Evolutionary conservation across 805 yeast species (phyloP).

Genomic region (Metschnikowia aberdeeniae): DNA sequence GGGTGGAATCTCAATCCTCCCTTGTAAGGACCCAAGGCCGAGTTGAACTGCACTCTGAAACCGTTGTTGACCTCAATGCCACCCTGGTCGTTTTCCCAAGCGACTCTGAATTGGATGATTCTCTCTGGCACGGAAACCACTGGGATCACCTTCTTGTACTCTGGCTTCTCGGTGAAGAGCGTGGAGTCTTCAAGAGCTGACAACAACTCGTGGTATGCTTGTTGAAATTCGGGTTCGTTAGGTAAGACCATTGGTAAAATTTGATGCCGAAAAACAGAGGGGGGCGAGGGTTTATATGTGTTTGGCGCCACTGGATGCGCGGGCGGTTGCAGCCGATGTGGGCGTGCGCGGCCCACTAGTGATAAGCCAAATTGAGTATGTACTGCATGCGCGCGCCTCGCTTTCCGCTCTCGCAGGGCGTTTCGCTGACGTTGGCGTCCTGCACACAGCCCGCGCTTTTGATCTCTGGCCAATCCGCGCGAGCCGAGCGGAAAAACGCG

Average conservation of each 20-base stretch:
- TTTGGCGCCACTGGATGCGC: not conserved
- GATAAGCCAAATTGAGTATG: slow-evolving; percentile 3
- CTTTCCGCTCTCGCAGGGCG: not conserved
- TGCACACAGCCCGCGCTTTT: not conserved
- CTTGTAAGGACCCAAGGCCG: slow-evolving; percentile 98
- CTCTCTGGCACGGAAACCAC: slow-evolving; percentile 95
- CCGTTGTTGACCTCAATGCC: slow-evolving; percentile 92
- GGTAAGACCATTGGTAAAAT: slow-evolving; percentile 61
- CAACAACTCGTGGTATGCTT: slow-evolving; percentile 92
- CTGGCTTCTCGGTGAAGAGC: slow-evolving; percentile 82
- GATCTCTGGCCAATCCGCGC: slow-evolving; percentile 17
- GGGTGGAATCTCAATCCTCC: slow-evolving; percentile 99
- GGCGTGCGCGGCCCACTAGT: not conserved
- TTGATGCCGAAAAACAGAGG: not conserved
- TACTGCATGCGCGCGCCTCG: not conserved
- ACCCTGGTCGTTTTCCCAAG: slow-evolving; percentile 96
- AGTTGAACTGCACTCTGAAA: slow-evolving; percentile 97
- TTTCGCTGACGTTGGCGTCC: not conserved
- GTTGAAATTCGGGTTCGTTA: slow-evolving; percentile 97
- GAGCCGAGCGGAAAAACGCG: slow-evolving; percentile 2
- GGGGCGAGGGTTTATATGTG: not conserved
- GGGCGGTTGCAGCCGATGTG: not conserved
- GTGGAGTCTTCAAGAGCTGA: slow-evolving; percentile 88
- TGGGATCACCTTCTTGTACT: slow-evolving; percentile 81
- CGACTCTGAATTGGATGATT: slow-evolving; percentile 92